A percentile compares a stretch with the other conserved stretches of the same genome.
phyloP scores from a whole-genome alignment of 1,284 basidiomycete species.

The Omphalotus olearius region DNA sequence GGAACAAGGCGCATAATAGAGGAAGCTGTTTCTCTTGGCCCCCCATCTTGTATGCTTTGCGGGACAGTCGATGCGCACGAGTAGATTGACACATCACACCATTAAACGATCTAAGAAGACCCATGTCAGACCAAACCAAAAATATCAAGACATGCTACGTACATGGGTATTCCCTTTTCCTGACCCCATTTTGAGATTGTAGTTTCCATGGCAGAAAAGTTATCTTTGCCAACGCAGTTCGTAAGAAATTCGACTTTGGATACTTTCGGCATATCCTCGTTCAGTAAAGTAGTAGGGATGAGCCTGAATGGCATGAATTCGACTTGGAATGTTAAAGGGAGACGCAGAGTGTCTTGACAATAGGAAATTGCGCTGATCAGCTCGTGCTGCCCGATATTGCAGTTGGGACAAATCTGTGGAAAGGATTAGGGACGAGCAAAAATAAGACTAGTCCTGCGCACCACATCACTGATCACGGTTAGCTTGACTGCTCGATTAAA shows the following conservation, averaged over 20 bases:
- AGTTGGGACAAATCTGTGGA: conserved; percentile 64
- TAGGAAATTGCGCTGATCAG: conserved; percentile 62
- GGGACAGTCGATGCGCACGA: conserved; percentile 67
- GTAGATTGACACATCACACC: conserved; percentile 65
- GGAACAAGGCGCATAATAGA: conserved; percentile 57
- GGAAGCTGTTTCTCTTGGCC: conserved; percentile 61
- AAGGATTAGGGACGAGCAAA: conserved; percentile 5
- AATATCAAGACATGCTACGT: conserved; percentile 24
- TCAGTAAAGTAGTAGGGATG: conserved; percentile 45
- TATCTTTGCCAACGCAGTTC: conserved; percentile 57
- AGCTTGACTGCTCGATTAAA: conserved; percentile 50
- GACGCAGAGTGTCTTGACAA: conserved; percentile 53
- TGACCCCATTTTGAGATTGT: conserved; percentile 51
- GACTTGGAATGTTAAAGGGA: conserved; percentile 65
- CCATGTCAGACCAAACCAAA: not conserved
- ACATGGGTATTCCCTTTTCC: conserved; percentile 66
- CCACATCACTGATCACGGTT: conserved; percentile 70
- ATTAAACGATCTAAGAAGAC: conserved; percentile 39
- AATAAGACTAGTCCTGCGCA: conserved; percentile 31
- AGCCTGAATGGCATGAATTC: conserved; percentile 73
- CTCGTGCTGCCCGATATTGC: conserved; percentile 71
- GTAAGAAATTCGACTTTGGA: conserved; percentile 47
- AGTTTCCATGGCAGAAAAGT: conserved; percentile 42
- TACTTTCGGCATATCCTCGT: conserved; percentile 38
- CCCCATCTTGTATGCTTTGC: conserved; percentile 65